Conservation (phyloP, 2,329 filamentous ascomycete genomes). For the Cladosporium halotolerans region DNA sequence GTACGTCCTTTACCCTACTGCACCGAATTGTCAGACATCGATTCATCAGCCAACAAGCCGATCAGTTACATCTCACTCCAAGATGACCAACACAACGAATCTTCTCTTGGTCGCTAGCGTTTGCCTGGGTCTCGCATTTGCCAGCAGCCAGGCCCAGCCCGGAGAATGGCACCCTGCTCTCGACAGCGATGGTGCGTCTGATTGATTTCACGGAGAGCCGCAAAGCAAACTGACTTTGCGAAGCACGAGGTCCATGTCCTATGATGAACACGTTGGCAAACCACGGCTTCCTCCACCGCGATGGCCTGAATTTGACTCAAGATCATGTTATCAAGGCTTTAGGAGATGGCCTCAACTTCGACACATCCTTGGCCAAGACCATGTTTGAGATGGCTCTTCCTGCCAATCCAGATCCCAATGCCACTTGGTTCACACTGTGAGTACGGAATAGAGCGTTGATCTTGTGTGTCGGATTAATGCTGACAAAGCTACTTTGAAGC, state of each 20-base stretch:
- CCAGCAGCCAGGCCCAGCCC: background rate
- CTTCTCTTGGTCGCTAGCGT: background rate
- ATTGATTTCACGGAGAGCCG: background rate
- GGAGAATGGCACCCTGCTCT: slow-evolving; percentile 8
- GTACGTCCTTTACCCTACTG: no score
- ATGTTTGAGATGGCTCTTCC: slow-evolving; percentile 19
- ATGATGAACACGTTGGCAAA: slow-evolving; percentile 18
- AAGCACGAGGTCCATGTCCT: slow-evolving; percentile 5
- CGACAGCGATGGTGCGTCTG: slow-evolving; percentile 1
- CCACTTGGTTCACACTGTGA: slow-evolving; percentile 18
- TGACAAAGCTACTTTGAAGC: background rate
- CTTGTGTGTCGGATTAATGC: background rate
- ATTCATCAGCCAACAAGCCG: no score
- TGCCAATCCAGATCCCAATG: slow-evolving; percentile 19
- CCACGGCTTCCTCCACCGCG: slow-evolving; percentile 18
- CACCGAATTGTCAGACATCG: no score
- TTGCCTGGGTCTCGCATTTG: background rate
- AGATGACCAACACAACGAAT: background rate
- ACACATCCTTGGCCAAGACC: slow-evolving; percentile 11
- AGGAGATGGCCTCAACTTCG: slow-evolving; percentile 17
- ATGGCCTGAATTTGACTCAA: slow-evolving; percentile 17
- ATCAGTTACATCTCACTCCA: background rate
- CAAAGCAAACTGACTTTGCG: background rate
- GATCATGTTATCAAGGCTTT: slow-evolving; percentile 16
- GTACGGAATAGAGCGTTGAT: background rate